Conservation (phyloP, 768 basidiomycete genomes). For the Trametes punicea region DNA sequence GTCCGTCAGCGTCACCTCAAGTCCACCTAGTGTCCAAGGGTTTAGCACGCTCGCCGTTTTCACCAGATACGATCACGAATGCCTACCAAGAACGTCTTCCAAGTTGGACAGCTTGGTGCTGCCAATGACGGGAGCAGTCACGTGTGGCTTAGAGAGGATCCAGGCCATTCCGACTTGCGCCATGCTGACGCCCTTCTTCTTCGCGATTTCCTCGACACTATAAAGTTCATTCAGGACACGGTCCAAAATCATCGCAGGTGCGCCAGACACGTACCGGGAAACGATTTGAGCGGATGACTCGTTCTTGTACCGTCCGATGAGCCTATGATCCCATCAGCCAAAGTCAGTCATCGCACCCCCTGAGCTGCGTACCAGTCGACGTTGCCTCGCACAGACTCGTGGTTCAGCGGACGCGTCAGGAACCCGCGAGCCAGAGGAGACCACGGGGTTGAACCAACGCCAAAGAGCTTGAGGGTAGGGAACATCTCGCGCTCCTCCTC, state of each 20-base stretch:
- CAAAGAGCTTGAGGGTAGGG: constrained; percentile 36
- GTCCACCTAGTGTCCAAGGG: background rate
- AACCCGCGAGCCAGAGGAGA: constrained; percentile 37
- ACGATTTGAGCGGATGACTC: background rate
- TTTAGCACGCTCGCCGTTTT: background rate
- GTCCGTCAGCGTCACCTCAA: constrained; percentile 45
- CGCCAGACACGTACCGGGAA: no score
- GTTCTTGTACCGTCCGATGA: background rate
- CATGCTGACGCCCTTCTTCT: constrained; percentile 40
- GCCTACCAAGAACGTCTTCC: constrained; percentile 35
- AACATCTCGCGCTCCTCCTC: constrained; percentile 46
- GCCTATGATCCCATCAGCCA: background rate
- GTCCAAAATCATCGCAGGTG: background rate
- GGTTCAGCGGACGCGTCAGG: constrained; percentile 28
- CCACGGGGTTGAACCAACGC: constrained; percentile 42
- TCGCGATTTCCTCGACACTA: constrained; percentile 41
- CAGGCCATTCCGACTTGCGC: constrained; percentile 41
- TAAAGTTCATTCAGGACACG: background rate
- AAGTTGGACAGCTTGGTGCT: constrained; percentile 36
- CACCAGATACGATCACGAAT: background rate
- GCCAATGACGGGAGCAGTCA: constrained; percentile 42
- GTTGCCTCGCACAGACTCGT: constrained; percentile 25
- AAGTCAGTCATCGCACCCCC: no score
- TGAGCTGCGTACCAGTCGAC: constrained; percentile 25
- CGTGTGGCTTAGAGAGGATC: constrained; percentile 31